A percentile compares a stretch with the other conserved stretches of the same genome.
phyloP scores from a whole-genome alignment of 2,329 filamentous ascomycete genomes.

The Nemania serpens region DNA sequence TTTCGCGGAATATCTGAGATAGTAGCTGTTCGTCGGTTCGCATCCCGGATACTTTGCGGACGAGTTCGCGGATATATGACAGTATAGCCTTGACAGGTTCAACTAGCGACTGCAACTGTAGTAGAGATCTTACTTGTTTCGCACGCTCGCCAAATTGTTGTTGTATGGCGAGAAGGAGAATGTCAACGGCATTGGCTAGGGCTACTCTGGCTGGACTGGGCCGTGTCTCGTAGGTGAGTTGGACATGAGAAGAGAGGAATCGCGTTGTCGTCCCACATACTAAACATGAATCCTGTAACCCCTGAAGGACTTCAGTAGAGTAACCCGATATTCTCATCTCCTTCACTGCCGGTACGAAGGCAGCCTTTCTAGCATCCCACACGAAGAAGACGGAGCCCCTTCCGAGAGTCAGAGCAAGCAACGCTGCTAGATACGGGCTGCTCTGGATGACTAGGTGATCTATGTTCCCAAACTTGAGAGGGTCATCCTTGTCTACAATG shows the following conservation, averaged over 20 bases:
- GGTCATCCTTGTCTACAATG: constrained; percentile 50
- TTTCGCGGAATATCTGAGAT: constrained; percentile 64
- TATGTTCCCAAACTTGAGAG: constrained; percentile 45
- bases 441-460: constrained; percentile 52
- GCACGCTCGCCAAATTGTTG: constrained; percentile 52
- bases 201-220: constrained; percentile 55
- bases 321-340: constrained; percentile 61
- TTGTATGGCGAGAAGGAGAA: constrained; percentile 55
- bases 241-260: constrained; percentile 52
- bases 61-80: constrained; percentile 55
- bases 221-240: constrained; percentile 50
- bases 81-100: constrained; percentile 55
- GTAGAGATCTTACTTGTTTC: constrained; percentile 51
- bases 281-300: constrained; percentile 53
- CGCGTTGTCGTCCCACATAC: constrained; percentile 54
- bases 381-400: constrained; percentile 73
- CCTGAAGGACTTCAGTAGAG: constrained; percentile 54
- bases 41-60: constrained; percentile 51
- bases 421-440: constrained; percentile 57
- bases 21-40: constrained; percentile 65
- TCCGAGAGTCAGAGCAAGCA: constrained; percentile 71
- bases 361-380: constrained; percentile 57
- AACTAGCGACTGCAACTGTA: constrained; percentile 58
- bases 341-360: constrained; percentile 56
- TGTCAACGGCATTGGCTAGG: constrained; percentile 55